Percentiles rank a stretch among this genome's conserved stretches.
Evolutionary conservation across 805 yeast genomes (phyloP).

Genomic region (Zygosaccharomyces gambellarensis): DNA sequence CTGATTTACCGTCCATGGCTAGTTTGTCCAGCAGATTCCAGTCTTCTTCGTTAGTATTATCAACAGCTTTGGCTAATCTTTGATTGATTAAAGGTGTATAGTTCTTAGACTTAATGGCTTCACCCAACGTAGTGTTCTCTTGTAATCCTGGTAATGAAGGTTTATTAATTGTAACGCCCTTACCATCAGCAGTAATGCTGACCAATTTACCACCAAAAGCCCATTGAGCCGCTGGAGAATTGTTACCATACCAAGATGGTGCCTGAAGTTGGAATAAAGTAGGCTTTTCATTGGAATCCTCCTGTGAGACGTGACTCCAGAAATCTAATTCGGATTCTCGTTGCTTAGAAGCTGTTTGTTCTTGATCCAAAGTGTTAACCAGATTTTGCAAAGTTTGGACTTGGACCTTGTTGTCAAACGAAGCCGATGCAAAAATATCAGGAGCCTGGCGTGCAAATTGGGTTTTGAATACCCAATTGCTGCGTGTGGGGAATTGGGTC

Average conservation of each 20-base stretch:
- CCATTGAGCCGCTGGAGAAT: constrained; percentile 63
- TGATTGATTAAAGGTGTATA: constrained; percentile 51
- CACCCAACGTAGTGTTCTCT: constrained; percentile 41
- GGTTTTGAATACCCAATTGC: constrained; percentile 91
- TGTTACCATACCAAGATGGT: constrained; percentile 81
- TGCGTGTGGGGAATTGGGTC: constrained; percentile 85
- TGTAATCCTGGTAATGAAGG: constrained; percentile 39
- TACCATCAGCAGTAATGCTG: constrained; percentile 41
- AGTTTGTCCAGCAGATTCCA: constrained; percentile 60
- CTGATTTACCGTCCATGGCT: constrained; percentile 45
- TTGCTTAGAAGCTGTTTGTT: constrained; percentile 30
- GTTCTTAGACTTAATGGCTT: constrained; percentile 54
- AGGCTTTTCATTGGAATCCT: constrained; percentile 68
- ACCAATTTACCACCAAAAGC: constrained; percentile 94
- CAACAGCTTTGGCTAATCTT: constrained; percentile 42
- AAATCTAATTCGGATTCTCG: constrained; percentile 62
- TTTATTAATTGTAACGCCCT: constrained; percentile 36
- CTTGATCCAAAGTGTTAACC: constrained; percentile 26
- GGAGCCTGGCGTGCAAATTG: constrained; percentile 85
- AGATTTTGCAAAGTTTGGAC: constrained; percentile 83
- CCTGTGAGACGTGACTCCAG: constrained; percentile 72
- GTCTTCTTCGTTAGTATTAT: constrained; percentile 47
- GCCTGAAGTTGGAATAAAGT: constrained; percentile 65
- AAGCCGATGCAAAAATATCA: constrained; percentile 81
- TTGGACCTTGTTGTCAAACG: constrained; percentile 77